Conservation (phyloP, 352 stramenopile species). For the Globisporangium uncinulatum region DNA sequence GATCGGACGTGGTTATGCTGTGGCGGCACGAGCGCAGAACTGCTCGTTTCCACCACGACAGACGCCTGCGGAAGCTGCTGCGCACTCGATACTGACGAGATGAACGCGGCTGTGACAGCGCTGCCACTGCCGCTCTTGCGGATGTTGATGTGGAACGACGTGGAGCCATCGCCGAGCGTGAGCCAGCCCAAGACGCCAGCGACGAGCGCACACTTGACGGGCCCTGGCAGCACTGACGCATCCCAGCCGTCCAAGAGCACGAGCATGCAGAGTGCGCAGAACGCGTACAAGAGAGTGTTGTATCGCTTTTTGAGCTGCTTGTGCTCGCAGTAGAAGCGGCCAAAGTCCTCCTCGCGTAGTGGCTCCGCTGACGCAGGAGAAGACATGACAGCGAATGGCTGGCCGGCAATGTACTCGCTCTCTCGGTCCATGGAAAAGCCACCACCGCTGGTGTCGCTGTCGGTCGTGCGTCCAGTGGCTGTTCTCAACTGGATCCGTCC, state of each 20-base stretch:
- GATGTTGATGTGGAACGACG: slow-evolving; percentile 40
- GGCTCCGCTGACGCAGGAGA: slow-evolving; percentile 4
- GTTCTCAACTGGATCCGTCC: slow-evolving; percentile 17
- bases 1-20: not conserved
- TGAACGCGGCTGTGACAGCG: slow-evolving; percentile 17
- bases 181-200: slow-evolving; percentile 33
- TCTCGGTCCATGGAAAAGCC: slow-evolving; percentile 6
- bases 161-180: slow-evolving; percentile 25
- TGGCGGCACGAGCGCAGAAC: not conserved
- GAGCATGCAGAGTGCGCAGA: slow-evolving; percentile 31
- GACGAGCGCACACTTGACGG: slow-evolving; percentile 30
- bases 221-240: slow-evolving; percentile 18
- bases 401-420: slow-evolving; percentile 3
- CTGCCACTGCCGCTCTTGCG: slow-evolving; percentile 14
- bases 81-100: slow-evolving; percentile 1
- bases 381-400: slow-evolving; percentile 2
- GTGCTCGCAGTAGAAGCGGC: slow-evolving; percentile 19
- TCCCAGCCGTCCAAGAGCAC: slow-evolving; percentile 28
- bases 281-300: slow-evolving; percentile 24
- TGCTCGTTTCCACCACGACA: not conserved
- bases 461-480: too few species aligned
- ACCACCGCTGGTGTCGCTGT: not conserved
- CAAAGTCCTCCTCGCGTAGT: slow-evolving; percentile 18
- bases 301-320: slow-evolving; percentile 22
- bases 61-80: not conserved